Evolutionary conservation across 129 eudicot genomes (phyloP).

Genomic region (Sambucus nigra): DNA sequence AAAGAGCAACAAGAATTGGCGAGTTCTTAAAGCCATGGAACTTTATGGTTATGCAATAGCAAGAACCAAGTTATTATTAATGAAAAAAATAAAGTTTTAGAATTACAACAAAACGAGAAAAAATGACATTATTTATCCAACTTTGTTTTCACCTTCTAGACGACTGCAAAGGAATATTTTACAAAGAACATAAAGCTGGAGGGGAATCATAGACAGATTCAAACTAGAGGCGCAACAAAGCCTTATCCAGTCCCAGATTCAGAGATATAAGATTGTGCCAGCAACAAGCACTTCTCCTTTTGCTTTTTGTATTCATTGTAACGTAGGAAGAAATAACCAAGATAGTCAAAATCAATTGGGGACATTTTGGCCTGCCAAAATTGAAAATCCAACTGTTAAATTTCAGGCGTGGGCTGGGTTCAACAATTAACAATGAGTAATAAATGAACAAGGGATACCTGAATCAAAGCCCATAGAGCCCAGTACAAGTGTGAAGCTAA

Average conservation of each 20-base stretch:
- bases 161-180: conserved; percentile 1
- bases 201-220: neutral
- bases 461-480: conserved; percentile 98
- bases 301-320: conserved; percentile 75
- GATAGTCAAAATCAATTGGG: conserved; percentile 87
- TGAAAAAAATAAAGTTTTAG: neutral
- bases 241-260: conserved; percentile 16
- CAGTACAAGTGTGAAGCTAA: conserved; percentile 89
- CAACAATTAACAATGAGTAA: neutral
- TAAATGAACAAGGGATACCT: conserved; percentile 31
- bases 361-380: conserved; percentile 78
- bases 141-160: neutral
- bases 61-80: neutral
- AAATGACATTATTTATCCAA: neutral
- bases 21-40: neutral
- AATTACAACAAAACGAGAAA: neutral
- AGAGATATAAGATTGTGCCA: conserved; percentile 39
- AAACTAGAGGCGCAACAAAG: neutral
- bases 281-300: conserved; percentile 41
- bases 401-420: neutral
- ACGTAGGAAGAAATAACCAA: conserved; percentile 78
- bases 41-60: neutral
- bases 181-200: conserved; percentile 1
- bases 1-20: neutral
- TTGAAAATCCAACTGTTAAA: conserved; percentile 6